Evolutionary conservation across 306 rosid species (phyloP), one percentile per base, ranked within the genome.

Genomic region (Coriaria nepalensis): DNA sequence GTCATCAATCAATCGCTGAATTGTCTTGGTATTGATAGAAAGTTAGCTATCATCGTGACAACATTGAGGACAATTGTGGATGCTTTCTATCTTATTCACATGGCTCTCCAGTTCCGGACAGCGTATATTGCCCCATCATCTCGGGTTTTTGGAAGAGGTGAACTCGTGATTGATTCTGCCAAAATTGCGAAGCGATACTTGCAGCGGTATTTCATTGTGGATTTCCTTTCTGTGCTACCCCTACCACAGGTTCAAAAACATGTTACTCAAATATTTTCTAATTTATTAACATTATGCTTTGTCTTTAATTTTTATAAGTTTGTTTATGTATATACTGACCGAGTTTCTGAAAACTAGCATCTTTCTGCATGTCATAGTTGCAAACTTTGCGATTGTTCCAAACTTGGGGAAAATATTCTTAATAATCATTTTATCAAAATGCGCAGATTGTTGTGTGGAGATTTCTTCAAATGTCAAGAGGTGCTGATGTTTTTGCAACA

Each of bases 51-150:
- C 56, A 81, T 61, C 44, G 94, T 78, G 33, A 90, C 87, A 49
- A 84, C 98, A 49, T 50, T 90, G 74, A 76, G 98, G 66, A 77
- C 94, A 46, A 47, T 81, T 49, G 59, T 90, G 35, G 98, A 90
- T 71, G 78, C 70, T 52, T 90, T 90, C 73, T 83, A 79, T 71
- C 92, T 90, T 53, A 46, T 81, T 60, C 92, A 75, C 80, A 90
- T 90, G 93, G 98, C 92, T 55, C 87, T 90, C 67, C 98, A 81
- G 61, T 90, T 90, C 51, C 93, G 95, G 53, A 90, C 95, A 33
- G 95, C 93, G 40, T 84, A 84, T 66, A 84, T 90, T 60, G 97
- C 97, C 64, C 97, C 97, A 53, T 90, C 97, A 47, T 90, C 97
- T 64, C 87, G 94, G 76, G 97, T 90, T 63, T 90, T 90, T 69